Base-by-base conservation (phyloP, 1,139 yeast genomes). In the Sugiyamaella paludigena region DNA sequence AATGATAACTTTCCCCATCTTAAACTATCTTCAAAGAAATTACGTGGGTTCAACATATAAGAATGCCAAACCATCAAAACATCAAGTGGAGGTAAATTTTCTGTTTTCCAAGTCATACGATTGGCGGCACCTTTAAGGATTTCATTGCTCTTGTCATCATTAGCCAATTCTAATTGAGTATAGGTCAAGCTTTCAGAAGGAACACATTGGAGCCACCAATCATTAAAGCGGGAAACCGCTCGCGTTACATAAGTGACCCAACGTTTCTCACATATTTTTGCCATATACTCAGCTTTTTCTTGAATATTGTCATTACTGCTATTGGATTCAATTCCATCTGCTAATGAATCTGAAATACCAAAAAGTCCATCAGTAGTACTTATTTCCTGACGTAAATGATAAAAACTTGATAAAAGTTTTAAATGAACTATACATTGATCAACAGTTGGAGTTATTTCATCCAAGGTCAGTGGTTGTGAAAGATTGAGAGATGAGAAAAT, bases 61-160 rank as follows among this genome's bases (percentile, higher is more conserved):
- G 71, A 53, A 54, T 73, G 76, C 77, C 77, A 73, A 1, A 73
- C 72, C 69, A 73, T 63, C 8, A 72, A 46, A 4, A 73, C 67
- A 51, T 72, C 76, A 38, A 71, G 54, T 1, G 74, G 74, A 1
- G 75, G 74, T 29, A 69, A 45, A 54, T 35, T 16, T 36, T 47
- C 27, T 48, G 43, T 12, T 52, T 31, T 15, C 40, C 46, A 30
- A 12, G 3, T 19, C 24, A 19, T 19, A 19, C 5, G 13, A 19
- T 19, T 19, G 44, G 26, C 16, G 35, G 15, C 39, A 45, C 27
- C 33, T 41, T 6, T 2, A 13, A 30, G 30, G 15, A 36, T 26
- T 3, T 13, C 13, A 2, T 10, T 12, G 37, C 33, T 5, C 30
- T n/a, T 6, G 19, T 15, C 27, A 32, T 47, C 38, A 15, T 24